phyloP scores from a whole-genome alignment of 305 asterid genomes.

The Rubia balearica region DNA sequence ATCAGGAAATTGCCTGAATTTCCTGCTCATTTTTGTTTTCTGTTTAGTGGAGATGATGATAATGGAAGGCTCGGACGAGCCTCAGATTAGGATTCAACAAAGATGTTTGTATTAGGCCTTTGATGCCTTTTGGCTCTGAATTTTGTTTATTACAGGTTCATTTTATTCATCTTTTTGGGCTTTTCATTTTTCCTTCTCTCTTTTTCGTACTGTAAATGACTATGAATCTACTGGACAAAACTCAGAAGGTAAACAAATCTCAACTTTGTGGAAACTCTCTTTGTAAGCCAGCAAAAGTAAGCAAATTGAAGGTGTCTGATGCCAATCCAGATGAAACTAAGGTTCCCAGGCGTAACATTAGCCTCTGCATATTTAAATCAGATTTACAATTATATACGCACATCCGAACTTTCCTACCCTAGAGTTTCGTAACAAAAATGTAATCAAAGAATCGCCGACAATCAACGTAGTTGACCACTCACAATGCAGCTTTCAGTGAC shows the following conservation, averaged over 20 bases:
- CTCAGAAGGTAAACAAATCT: no score
- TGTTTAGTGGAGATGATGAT: constrained; percentile 17
- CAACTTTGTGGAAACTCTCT: neutral
- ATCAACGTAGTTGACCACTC: constrained; percentile 17
- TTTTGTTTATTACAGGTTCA: neutral
- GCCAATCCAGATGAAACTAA: constrained; percentile 7
- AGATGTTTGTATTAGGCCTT: constrained; percentile 7
- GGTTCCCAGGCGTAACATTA: neutral
- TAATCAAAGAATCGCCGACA: constrained; percentile 10
- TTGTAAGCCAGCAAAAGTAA: neutral
- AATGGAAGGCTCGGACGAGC: neutral
- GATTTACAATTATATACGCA: constrained; percentile 30
- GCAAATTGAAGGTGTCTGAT: neutral
- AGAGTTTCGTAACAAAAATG: constrained; percentile 13
- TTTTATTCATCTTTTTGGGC: neutral
- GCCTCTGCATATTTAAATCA: neutral
- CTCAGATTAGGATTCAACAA: neutral
- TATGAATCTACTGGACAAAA: no score
- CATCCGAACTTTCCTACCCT: constrained; percentile 16
- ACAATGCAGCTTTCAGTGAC: constrained; percentile 45
- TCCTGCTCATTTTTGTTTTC: neutral
- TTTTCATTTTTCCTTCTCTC: neutral
- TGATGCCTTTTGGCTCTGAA: constrained; percentile 1
- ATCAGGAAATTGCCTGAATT: constrained; percentile 9
- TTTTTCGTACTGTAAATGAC: neutral